Evolutionary conservation across 108 stramenopile species (phyloP), one percentile per base, ranked within the genome.

Genomic region (Pseudonitzschia pungens): DNA sequence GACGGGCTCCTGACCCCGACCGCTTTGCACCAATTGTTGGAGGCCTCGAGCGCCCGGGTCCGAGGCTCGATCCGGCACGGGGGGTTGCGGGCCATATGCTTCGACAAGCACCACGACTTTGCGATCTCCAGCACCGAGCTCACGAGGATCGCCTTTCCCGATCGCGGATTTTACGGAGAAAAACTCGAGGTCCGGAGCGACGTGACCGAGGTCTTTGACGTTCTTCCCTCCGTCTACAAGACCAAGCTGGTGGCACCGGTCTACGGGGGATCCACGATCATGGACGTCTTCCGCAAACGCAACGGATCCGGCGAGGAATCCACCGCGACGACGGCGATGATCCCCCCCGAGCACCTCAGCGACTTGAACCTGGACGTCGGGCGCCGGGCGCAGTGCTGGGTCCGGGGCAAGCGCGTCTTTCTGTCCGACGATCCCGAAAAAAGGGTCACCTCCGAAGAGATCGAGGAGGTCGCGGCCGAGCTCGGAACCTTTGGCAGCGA

Each of bases 281-380:
- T 58, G 57, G 57, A n/a, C 4, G 4, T 26, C 57, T 58, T 58
- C 22, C 24, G 5, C 7, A 58, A 27, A 15, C 6, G 29, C 29
- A 9, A 15, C 24, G 14, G 8, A 9, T 26, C n/a, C 9, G 0
- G 27, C 29, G 7, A 26, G 20, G 57, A 48, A 11, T 4, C 45
- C 16, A 48, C 36, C 6, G 45, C 45, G 1, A 48, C 14, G 3
- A 11, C 7, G 32, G 33, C 22, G 9, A 18, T 26, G 9, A 58
- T 58, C 29, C 57, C 57, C 5, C 15, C 6, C 29, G 57, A 58
- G 27, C 16, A 10, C 15, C 15, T 50, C 12, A 44, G 28, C n/a
- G 81, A 82, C 29, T 70, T 82, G 43, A 45, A 52, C 12, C 42
- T 82, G 7, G 81, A 82, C 52, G 24, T 65, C 8, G 72, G 62